Percentiles rank a stretch among this genome's conserved stretches.
These are phyloP conservation scores for Thalassiosira profunda DNA, from an alignment of 108 stramenopile species.

Conservation along the genomic window DNA sequence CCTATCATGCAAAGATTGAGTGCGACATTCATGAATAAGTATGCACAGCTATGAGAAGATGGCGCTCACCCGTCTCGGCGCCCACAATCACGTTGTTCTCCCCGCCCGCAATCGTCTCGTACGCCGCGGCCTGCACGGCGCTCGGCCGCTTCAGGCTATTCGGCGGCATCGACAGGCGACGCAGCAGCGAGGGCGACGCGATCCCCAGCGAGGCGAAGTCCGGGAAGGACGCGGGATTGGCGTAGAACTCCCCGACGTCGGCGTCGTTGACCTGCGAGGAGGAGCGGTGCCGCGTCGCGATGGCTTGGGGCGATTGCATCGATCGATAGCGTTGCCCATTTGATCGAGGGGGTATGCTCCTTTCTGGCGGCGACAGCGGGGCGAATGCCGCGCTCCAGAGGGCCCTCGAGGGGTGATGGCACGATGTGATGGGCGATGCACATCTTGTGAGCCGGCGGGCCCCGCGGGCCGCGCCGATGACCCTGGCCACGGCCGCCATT, in stretches of 20 bases:
- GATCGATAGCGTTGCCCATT: too few relatives aligned
- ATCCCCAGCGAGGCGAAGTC: slow-evolving; percentile 77
- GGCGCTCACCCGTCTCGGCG: slow-evolving; percentile 89
- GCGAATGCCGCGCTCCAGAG: too few relatives aligned
- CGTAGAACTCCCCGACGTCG: slow-evolving; percentile 53
- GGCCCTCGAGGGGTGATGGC: too few relatives aligned
- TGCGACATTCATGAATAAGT: not conserved
- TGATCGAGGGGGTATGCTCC: too few relatives aligned
- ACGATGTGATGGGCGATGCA: too few relatives aligned
- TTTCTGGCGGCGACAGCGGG: too few relatives aligned
- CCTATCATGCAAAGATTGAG: slow-evolving; percentile 20
- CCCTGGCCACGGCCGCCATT: too few relatives aligned
- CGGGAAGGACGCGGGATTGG: slow-evolving; percentile 26
- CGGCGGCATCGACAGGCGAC: slow-evolving; percentile 52
- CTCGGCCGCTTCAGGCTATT: slow-evolving; percentile 60
- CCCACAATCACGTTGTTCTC: slow-evolving; percentile 85
- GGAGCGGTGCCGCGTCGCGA: slow-evolving; percentile 1
- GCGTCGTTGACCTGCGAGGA: slow-evolving; percentile 14
- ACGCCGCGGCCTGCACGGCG: slow-evolving; percentile 78
- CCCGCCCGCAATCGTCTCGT: slow-evolving; percentile 43
- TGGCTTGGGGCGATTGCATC: too few relatives aligned
- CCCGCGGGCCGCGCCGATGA: too few relatives aligned
- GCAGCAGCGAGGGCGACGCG: slow-evolving; percentile 62
- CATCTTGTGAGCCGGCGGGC: too few relatives aligned
- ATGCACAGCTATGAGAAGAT: not conserved